phyloP scores from a whole-genome alignment of 495 filamentous ascomycete species.

The Astrothelium subdiscretum region DNA sequence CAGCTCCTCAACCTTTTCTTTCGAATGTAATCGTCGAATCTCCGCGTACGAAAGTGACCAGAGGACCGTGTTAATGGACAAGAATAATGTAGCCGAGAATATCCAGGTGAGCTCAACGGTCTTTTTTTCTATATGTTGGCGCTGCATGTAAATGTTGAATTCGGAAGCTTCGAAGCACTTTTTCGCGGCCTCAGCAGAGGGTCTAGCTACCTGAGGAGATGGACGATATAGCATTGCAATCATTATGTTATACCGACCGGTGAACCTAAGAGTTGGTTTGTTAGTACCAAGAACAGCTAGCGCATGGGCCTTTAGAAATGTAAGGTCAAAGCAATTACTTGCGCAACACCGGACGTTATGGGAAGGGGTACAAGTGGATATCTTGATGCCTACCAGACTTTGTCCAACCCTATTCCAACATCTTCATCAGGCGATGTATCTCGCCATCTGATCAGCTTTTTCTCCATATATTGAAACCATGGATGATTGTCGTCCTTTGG shows the following conservation, averaged over 20 bases:
- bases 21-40: conserved; percentile 54
- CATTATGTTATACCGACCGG: conserved; percentile 68
- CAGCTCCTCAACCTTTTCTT: conserved; percentile 59
- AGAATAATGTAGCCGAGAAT: conserved; percentile 76
- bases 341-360: not conserved
- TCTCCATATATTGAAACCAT: conserved; percentile 73
- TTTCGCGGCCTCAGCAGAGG: conserved; percentile 58
- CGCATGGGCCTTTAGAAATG: not conserved
- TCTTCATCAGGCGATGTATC: conserved; percentile 48
- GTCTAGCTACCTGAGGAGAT: conserved; percentile 79
- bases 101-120: conserved; percentile 85
- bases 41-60: conserved; percentile 82
- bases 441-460: conserved; percentile 65
- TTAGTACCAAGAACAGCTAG: not conserved
- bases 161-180: conserved; percentile 72
- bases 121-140: conserved; percentile 58
- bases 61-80: conserved; percentile 73
- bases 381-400: conserved; percentile 42
- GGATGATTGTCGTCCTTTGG: conserved; percentile 65
- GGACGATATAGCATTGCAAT: conserved; percentile 73
- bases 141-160: conserved; percentile 67
- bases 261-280: conserved; percentile 44
- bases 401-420: conserved; percentile 51
- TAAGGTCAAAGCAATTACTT: not conserved
- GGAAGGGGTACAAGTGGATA: not conserved